Conservation (phyloP, 352 stramenopile species). For the Blastocystis sp. region DNA sequence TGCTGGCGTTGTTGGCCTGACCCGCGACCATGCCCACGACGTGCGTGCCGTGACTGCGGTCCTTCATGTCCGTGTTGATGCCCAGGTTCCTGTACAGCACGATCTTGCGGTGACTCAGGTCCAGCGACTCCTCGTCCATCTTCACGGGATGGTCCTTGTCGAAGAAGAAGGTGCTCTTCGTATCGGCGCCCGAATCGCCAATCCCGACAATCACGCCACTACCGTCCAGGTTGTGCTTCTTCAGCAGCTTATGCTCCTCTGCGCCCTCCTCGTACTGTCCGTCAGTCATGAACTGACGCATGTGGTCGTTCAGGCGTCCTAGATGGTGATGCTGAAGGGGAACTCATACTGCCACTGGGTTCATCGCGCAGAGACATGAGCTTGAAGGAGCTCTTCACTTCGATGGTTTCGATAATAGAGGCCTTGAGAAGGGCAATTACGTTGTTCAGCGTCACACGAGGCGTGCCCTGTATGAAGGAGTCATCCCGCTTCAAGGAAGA, state of each 20-base stretch:
- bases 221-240: conserved; percentile 27
- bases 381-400: neutral
- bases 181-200: conserved; percentile 25
- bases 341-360: too few species aligned
- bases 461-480: too few species aligned
- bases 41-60: conserved; percentile 42
- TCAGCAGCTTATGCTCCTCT: neutral
- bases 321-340: neutral
- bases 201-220: conserved; percentile 28
- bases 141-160: neutral
- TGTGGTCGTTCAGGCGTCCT: conserved; percentile 54
- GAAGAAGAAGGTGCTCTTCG: conserved; percentile 47
- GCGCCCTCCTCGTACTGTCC: neutral
- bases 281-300: conserved; percentile 23
- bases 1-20: neutral
- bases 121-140: neutral
- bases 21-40: conserved; percentile 28
- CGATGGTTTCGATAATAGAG: neutral
- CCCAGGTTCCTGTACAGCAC: neutral
- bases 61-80: neutral
- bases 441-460: too few species aligned
- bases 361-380: neutral
- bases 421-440: too few species aligned
- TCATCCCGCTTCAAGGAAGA: neutral
- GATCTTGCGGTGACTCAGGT: conserved; percentile 29